A percentile compares a stretch with the other conserved stretches of the same genome.
These are phyloP conservation scores for Globisporangium nodosum DNA, from an alignment of 352 stramenopile genomes.

Conservation along the genomic window DNA sequence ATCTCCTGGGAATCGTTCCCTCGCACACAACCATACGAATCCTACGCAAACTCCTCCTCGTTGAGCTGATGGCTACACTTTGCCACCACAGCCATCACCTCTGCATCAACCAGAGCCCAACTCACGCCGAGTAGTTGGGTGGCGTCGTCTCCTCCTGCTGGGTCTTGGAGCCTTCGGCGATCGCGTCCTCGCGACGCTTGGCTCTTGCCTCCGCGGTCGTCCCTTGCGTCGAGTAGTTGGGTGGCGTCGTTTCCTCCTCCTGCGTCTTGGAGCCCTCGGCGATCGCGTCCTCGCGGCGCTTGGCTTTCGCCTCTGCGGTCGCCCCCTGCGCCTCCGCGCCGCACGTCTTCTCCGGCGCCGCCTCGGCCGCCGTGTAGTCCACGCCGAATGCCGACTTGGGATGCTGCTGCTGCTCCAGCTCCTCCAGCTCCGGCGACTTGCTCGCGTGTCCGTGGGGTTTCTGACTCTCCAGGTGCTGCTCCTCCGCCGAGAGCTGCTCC, in stretches of 20 bases:
- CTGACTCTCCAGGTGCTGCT: conserved; percentile 4
- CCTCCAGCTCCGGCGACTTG: not conserved
- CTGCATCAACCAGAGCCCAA: no score
- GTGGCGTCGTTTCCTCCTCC: conserved; percentile 65
- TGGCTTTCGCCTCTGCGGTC: conserved; percentile 26
- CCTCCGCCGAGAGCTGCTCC: not conserved
- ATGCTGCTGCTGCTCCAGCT: conserved; percentile 9
- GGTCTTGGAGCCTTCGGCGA: conserved; percentile 45
- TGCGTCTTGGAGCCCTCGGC: conserved; percentile 48
- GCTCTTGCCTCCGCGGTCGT: conserved; percentile 25
- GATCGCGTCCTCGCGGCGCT: conserved; percentile 48
- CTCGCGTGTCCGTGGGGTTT: conserved; percentile 3
- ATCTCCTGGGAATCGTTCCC: no score
- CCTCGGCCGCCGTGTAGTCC: conserved; percentile 22
- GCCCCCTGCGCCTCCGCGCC: conserved; percentile 19
- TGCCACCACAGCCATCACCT: not conserved
- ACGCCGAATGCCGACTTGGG: conserved; percentile 4
- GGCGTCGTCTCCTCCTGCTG: conserved; percentile 71
- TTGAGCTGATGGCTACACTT: not conserved
- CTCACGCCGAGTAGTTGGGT: conserved; percentile 18
- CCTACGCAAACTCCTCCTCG: no score
- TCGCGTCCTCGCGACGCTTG: conserved; percentile 40
- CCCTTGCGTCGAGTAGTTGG: conserved; percentile 15
- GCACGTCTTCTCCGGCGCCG: conserved; percentile 29
- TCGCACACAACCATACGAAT: no score